Evolutionary conservation across 225 moss, liverwort and hornwort species (phyloP).

Genomic region (Straminergon stramineum): DNA sequence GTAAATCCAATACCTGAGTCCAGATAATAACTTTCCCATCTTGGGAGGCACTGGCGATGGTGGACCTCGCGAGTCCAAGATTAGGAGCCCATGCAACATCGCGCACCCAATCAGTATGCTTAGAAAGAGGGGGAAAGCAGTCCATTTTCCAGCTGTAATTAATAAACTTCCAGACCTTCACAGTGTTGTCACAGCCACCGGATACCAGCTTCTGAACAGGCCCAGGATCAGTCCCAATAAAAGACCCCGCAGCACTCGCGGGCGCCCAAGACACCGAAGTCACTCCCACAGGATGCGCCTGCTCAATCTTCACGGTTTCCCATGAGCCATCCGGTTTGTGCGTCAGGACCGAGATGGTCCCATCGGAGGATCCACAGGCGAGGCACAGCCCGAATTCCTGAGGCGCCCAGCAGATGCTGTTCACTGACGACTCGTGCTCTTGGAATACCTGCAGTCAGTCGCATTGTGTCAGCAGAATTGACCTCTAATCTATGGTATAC

Average conservation of each 20-base stretch:
- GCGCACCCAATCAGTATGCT: constrained; percentile 83
- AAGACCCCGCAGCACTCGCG: constrained; percentile 62
- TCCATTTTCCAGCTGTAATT: constrained; percentile 82
- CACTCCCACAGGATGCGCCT: constrained; percentile 86
- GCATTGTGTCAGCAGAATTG: not conserved
- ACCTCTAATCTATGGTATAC: not conserved
- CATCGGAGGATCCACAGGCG: constrained; percentile 84
- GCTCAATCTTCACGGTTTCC: constrained; percentile 84
- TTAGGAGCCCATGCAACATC: constrained; percentile 98
- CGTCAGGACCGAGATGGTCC: constrained; percentile 78
- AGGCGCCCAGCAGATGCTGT: constrained; percentile 85
- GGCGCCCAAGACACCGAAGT: constrained; percentile 90
- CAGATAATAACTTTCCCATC: constrained; percentile 88
- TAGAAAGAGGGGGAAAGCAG: constrained; percentile 87
- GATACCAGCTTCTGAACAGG: constrained; percentile 75
- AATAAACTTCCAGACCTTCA: constrained; percentile 80
- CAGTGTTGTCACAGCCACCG: constrained; percentile 87
- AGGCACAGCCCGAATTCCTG: constrained; percentile 79
- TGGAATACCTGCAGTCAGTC: constrained; percentile 47
- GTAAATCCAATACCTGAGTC: constrained; percentile 52
- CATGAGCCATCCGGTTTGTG: constrained; percentile 63
- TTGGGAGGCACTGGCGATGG: constrained; percentile 89
- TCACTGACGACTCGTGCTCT: constrained; percentile 81
- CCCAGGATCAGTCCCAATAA: constrained; percentile 54
- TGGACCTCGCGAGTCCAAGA: constrained; percentile 77